Evolutionary conservation across 495 filamentous ascomycete species (phyloP).

Genomic region (Aspergillus coremiiformis): DNA sequence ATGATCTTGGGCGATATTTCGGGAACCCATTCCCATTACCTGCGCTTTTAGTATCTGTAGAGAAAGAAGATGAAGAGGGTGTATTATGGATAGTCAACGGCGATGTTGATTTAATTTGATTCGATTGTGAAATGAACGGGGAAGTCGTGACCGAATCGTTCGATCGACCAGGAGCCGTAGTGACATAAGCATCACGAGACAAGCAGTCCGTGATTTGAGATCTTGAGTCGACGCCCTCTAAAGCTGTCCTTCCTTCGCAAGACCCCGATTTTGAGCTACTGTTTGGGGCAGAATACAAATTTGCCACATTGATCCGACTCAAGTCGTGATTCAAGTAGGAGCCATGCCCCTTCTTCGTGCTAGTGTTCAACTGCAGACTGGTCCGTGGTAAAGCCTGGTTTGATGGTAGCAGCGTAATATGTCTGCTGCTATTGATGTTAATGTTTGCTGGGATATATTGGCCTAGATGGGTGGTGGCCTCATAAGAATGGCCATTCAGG

Average conservation of each 20-base stretch:
- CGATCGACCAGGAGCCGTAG: conserved; percentile 21
- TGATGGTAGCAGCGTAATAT: conserved; percentile 2
- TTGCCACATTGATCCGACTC: background rate
- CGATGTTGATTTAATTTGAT: conserved; percentile 25
- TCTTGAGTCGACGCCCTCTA: conserved; percentile 3
- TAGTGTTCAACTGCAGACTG: background rate
- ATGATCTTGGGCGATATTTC: conserved; percentile 57
- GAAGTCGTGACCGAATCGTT: conserved; percentile 25
- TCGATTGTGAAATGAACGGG: conserved; percentile 3
- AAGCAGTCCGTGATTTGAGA: conserved; percentile 6
- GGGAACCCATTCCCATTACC: conserved; percentile 19
- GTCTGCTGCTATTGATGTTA: background rate
- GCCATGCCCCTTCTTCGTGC: background rate
- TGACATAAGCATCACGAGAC: conserved; percentile 14
- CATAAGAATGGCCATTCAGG: conserved; percentile 8
- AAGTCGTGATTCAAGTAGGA: background rate
- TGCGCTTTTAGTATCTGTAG: conserved; percentile 1
- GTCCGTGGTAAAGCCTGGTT: background rate
- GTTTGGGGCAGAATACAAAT: background rate
- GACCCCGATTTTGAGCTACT: background rate
- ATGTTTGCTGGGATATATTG: conserved; percentile 4
- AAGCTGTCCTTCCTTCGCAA: background rate
- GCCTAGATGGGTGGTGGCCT: conserved; percentile 4
- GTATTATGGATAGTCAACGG: conserved; percentile 20
- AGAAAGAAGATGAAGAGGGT: conserved; percentile 12